A percentile compares a stretch with the other conserved stretches of the same genome.
These are phyloP conservation scores for Digitaria exilis DNA, from an alignment of 202 grass and related monocot genomes.

Conservation along the genomic window DNA sequence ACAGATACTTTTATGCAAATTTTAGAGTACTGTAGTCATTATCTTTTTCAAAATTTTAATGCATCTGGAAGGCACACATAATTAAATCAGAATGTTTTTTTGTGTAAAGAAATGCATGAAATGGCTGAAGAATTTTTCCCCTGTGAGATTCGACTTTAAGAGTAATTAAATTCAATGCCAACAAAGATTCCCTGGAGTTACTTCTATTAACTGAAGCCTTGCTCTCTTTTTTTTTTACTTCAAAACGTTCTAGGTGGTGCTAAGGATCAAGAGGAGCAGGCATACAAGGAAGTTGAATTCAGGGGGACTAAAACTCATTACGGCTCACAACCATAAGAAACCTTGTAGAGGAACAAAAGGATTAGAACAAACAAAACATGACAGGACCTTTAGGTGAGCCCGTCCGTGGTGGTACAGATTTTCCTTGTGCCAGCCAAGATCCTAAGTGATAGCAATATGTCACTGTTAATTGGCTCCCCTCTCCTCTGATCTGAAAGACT, in stretches of 20 bases:
- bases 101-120: not conserved
- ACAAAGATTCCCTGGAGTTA: not conserved
- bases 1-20: not conserved
- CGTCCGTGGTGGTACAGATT: not conserved
- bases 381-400: not conserved
- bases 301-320: not conserved
- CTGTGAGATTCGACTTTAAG: too few species aligned
- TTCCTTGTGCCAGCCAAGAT: too few species aligned
- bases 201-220: not conserved
- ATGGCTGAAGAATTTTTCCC: not conserved
- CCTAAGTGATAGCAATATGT: too few species aligned
- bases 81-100: not conserved
- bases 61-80: not conserved
- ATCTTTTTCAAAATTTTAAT: not conserved
- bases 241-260: not conserved
- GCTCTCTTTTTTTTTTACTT: not conserved
- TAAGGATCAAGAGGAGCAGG: not conserved
- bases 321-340: too few species aligned
- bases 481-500: slow-evolving; percentile 27
- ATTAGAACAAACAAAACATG: slow-evolving; percentile 37
- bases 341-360: slow-evolving; percentile 33
- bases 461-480: not conserved
- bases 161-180: not conserved
- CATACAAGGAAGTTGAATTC: not conserved
- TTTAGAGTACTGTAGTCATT: not conserved